Evolutionary conservation across 1,284 basidiomycete species (phyloP).

Genomic region (Vanrija sp.): DNA sequence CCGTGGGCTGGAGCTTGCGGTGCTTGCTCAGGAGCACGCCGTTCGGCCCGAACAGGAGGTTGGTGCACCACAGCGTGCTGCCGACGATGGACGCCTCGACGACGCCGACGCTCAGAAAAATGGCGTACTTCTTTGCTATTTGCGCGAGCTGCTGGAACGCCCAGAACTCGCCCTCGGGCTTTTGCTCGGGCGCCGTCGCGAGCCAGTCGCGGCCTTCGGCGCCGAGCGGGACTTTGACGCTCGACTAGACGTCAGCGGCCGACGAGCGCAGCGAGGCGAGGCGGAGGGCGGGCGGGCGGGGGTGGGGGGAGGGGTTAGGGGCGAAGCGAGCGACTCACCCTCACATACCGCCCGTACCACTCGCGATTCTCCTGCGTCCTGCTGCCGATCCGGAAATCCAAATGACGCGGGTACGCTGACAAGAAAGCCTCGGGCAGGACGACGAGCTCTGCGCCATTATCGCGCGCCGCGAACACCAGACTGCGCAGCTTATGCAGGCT

Average conservation of each 20-base stretch:
- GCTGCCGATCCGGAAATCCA: conserved; percentile 30
- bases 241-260: conserved; percentile 12
- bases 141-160: conserved; percentile 21
- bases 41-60: conserved; percentile 60
- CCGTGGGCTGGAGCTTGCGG: conserved; percentile 70
- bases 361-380: conserved; percentile 28
- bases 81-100: conserved; percentile 59
- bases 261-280: not conserved
- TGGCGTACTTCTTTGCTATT: conserved; percentile 18
- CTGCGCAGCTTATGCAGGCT: conserved; percentile 60
- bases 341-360: conserved; percentile 50
- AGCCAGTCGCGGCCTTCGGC: conserved; percentile 23
- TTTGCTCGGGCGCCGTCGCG: conserved; percentile 1
- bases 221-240: conserved; percentile 19
- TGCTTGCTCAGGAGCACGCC: conserved; percentile 62
- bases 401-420: conserved; percentile 41
- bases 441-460: conserved; percentile 57
- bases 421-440: conserved; percentile 69
- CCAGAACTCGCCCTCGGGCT: conserved; percentile 13
- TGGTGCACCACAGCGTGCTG: conserved; percentile 68
- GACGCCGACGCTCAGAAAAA: conserved; percentile 64
- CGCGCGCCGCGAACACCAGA: conserved; percentile 55
- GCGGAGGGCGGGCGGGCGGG: not conserved
- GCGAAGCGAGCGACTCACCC: too few relatives aligned
- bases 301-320: too few relatives aligned